These are phyloP conservation scores for Guillardia theta DNA, from an alignment of 78 protist species.

Conservation along the genomic window DNA sequence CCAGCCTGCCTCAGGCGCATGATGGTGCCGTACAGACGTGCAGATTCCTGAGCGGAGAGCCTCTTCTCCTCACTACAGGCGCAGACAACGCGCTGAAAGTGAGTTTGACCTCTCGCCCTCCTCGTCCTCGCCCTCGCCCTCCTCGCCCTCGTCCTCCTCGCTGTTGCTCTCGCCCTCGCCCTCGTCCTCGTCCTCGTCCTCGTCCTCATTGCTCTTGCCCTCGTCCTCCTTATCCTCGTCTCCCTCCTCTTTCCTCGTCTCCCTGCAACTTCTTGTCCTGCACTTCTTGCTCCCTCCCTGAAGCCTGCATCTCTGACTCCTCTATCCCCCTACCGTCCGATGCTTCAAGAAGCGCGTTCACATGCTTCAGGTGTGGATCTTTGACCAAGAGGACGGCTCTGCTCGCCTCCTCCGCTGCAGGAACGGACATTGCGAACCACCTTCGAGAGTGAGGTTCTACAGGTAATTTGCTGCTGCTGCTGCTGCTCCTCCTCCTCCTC, in stretches of 20 bases:
- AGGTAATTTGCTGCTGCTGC: no score
- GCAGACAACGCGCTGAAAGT: conserved; percentile 32
- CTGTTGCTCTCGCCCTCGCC: not conserved
- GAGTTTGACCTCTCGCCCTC: not conserved
- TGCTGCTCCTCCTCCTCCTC: no score
- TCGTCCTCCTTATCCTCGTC: not conserved
- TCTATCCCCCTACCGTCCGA: not conserved
- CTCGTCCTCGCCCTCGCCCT: not conserved
- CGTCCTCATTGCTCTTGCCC: not conserved
- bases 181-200: not conserved
- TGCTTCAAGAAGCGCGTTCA: not conserved
- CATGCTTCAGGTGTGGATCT: conserved; percentile 44
- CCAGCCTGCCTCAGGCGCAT: not conserved
- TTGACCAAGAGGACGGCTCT: conserved; percentile 45
- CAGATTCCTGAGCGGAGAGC: conserved; percentile 33
- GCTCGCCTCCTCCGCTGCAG: conserved; percentile 56
- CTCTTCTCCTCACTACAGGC: conserved; percentile 49
- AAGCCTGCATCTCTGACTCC: not conserved
- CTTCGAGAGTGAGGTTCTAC: conserved; percentile 46
- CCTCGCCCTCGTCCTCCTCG: not conserved
- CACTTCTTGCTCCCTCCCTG: not conserved
- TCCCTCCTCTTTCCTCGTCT: not conserved
- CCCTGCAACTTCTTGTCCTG: not conserved
- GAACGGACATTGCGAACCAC: conserved; percentile 69
- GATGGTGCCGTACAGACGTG: not conserved